Evolutionary conservation across 2,329 filamentous ascomycete species (phyloP).

Genomic region (Ascochyta pisi): DNA sequence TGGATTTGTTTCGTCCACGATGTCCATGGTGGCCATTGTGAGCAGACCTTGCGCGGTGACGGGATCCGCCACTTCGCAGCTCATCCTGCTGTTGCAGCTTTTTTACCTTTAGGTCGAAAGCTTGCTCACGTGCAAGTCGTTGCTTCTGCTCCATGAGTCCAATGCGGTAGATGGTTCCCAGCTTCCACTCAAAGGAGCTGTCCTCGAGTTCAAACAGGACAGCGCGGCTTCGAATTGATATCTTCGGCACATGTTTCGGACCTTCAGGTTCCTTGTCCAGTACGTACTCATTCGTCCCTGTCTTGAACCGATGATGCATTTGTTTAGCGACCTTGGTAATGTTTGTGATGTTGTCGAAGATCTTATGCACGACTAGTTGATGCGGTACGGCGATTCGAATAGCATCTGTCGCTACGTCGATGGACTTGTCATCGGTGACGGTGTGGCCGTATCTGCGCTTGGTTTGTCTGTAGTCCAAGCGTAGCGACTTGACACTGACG

Average conservation of each 20-base stretch:
- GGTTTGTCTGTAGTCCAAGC: slow-evolving; percentile 80
- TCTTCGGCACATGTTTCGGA: slow-evolving; percentile 84
- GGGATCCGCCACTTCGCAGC: slow-evolving; percentile 56
- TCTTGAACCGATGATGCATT: slow-evolving; percentile 90
- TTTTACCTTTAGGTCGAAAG: slow-evolving; percentile 85
- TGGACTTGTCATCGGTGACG: slow-evolving; percentile 75
- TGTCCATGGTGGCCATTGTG: slow-evolving; percentile 46
- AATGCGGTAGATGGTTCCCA: slow-evolving; percentile 90
- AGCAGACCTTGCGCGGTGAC: slow-evolving; percentile 60
- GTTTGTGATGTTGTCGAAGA: slow-evolving; percentile 94
- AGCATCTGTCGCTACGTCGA: slow-evolving; percentile 85
- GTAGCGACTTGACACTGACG: slow-evolving; percentile 79
- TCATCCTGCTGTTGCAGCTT: slow-evolving; percentile 73
- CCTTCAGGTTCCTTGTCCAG: slow-evolving; percentile 83
- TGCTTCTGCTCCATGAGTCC: slow-evolving; percentile 91
- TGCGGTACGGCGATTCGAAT: slow-evolving; percentile 89
- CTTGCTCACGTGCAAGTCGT: slow-evolving; percentile 85
- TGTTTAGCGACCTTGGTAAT: slow-evolving; percentile 86
- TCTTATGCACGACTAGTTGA: slow-evolving; percentile 84
- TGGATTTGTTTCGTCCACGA: slow-evolving; percentile 47
- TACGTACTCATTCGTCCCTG: slow-evolving; percentile 86
- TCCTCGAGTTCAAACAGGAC: slow-evolving; percentile 94
- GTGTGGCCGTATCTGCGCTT: slow-evolving; percentile 70
- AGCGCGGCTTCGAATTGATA: slow-evolving; percentile 81
- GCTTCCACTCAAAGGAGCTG: slow-evolving; percentile 95